These are phyloP conservation scores for Linum lewisii DNA, from an alignment of 345 rosid species.

Conservation along the genomic window DNA sequence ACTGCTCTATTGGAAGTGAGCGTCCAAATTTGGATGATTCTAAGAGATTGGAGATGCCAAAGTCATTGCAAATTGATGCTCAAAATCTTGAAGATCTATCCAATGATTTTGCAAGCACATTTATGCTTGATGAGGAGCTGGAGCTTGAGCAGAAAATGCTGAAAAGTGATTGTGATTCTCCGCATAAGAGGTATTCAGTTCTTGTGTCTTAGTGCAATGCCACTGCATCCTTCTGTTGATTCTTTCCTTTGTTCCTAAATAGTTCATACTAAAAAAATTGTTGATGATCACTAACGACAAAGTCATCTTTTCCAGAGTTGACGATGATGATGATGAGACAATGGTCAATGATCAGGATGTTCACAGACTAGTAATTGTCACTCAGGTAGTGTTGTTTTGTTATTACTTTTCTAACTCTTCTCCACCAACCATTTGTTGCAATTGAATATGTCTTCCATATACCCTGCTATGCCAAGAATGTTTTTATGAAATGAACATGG, in stretches of 20 bases:
- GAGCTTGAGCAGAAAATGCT: conserved; percentile 67
- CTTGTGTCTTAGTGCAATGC: neutral
- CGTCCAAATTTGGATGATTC: conserved; percentile 21
- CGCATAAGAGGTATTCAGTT: conserved; percentile 44
- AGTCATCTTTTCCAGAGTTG: conserved; percentile 34
- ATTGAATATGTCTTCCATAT: too few species aligned
- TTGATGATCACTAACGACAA: too few species aligned
- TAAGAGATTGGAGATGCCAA: conserved; percentile 20
- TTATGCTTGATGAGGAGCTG: conserved; percentile 90
- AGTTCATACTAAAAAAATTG: too few species aligned
- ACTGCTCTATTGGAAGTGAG: conserved; percentile 25
- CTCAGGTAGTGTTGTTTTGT: conserved; percentile 48
- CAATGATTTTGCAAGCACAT: conserved; percentile 63
- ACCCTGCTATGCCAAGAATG: too few species aligned
- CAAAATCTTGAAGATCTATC: conserved; percentile 42
- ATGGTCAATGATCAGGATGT: conserved; percentile 72
- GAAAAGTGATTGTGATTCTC: conserved; percentile 32
- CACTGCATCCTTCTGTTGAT: too few species aligned
- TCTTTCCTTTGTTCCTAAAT: too few species aligned
- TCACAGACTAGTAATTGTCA: conserved; percentile 89
- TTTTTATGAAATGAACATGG: neutral
- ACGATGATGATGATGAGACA: conserved; percentile 70
- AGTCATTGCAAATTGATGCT: conserved; percentile 15
- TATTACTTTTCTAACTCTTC: too few species aligned
- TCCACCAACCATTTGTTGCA: neutral